A percentile compares a stretch with the other conserved stretches of the same genome.
These are phyloP conservation scores for Nemania abortiva DNA, from an alignment of 2,329 filamentous ascomycete genomes.

Conservation along the genomic window DNA sequence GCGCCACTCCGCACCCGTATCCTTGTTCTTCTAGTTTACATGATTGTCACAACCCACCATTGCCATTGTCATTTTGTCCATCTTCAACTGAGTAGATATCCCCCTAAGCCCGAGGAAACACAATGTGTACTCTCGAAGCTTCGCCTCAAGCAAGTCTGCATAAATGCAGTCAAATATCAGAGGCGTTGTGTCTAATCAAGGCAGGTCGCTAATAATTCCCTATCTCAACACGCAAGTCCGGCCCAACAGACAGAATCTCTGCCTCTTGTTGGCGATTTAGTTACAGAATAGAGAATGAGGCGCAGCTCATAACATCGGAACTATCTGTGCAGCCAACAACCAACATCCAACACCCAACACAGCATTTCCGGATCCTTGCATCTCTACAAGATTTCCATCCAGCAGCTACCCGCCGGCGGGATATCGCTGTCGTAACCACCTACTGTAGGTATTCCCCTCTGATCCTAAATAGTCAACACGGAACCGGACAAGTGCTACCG, in stretches of 20 bases:
- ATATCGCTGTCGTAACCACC: constrained; percentile 24
- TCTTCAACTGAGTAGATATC: background rate
- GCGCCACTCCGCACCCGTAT: constrained; percentile 26
- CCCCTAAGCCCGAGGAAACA: background rate
- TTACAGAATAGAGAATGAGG: constrained; percentile 11
- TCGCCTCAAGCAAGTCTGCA: constrained; percentile 6
- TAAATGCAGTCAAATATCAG: background rate
- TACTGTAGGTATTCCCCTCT: background rate
- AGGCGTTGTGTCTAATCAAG: constrained; percentile 19
- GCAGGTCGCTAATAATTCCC: constrained; percentile 21
- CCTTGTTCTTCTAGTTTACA: constrained; percentile 11
- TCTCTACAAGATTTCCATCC: constrained; percentile 16
- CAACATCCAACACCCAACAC: constrained; percentile 18
- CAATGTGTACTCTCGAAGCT: background rate
- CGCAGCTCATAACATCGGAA: constrained; percentile 18
- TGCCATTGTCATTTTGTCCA: background rate
- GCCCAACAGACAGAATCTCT: constrained; percentile 15
- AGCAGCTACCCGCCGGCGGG: constrained; percentile 28
- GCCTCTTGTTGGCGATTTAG: constrained; percentile 12
- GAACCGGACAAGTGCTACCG: constrained; percentile 21
- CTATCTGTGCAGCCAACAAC: constrained; percentile 34
- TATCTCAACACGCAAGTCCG: background rate
- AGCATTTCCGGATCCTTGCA: constrained; percentile 32
- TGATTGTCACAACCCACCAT: constrained; percentile 6
- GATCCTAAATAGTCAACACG: constrained; percentile 17